A percentile compares a stretch with the other conserved stretches of the same genome.
phyloP scores from a whole-genome alignment of 345 rosid genomes.

The Durio zibethinus region DNA sequence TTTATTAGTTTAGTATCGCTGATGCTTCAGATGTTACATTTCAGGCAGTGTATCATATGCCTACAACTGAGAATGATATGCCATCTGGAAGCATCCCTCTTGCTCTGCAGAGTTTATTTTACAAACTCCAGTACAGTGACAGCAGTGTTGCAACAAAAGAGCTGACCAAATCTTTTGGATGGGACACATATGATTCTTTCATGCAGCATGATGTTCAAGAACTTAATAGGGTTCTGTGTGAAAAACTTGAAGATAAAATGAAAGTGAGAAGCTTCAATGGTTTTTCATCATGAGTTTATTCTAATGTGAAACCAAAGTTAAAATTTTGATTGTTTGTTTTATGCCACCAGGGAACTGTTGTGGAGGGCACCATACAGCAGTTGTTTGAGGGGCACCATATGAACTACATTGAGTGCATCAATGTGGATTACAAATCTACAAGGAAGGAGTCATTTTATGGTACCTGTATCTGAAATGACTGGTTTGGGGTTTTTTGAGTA shows the following conservation, averaged over 20 bases:
- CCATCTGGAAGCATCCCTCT: conserved; percentile 93
- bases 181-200: conserved; percentile 97
- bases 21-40: conserved; percentile 12
- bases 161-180: conserved; percentile 51
- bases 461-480: conserved; percentile 26
- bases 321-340: conserved; percentile 5
- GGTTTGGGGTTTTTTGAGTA: background rate
- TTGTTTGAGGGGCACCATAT: conserved; percentile 97
- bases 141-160: conserved; percentile 49
- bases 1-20: background rate
- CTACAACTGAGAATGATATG: conserved; percentile 86
- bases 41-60: conserved; percentile 99
- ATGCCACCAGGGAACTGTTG: conserved; percentile 77
- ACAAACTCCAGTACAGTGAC: conserved; percentile 91
- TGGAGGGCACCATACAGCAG: conserved; percentile 94
- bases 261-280: conserved; percentile 43
- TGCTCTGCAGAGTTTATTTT: conserved; percentile 96
- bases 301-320: background rate
- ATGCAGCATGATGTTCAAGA: conserved; percentile 44
- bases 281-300: background rate
- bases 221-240: background rate
- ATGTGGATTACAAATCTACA: conserved; percentile 91
- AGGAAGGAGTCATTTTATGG: conserved; percentile 98
- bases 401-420: conserved; percentile 92
- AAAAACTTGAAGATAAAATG: conserved; percentile 47